Evolutionary conservation across 139 green algal genomes (phyloP).

Genomic region (Picochlorum sp.): DNA sequence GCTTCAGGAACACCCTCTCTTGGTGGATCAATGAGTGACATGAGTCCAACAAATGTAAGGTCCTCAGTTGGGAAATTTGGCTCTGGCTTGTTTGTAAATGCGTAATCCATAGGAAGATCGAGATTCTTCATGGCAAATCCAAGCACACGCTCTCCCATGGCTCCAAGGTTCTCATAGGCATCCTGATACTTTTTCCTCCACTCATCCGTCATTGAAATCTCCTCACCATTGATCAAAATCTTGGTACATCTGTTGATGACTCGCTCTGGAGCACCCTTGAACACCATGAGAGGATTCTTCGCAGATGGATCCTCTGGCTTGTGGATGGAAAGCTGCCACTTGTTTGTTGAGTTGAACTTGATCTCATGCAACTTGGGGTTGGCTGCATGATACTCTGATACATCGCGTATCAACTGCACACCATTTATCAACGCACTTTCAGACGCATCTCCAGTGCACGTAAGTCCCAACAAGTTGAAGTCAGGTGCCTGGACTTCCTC

Average conservation of each 20-base stretch:
- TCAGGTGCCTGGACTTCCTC: constrained; percentile 38
- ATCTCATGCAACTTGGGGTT: constrained; percentile 78
- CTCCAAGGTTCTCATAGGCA: constrained; percentile 54
- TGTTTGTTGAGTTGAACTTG: constrained; percentile 83
- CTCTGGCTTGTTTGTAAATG: constrained; percentile 51
- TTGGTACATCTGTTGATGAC: constrained; percentile 78
- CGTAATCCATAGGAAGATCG: constrained; percentile 31
- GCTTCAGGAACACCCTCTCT: constrained; percentile 59
- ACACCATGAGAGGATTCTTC: constrained; percentile 53
- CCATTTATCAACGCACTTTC: constrained; percentile 67
- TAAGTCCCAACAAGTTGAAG: constrained; percentile 62
- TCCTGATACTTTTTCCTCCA: constrained; percentile 22
- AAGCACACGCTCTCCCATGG: constrained; percentile 63
- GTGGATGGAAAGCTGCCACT: constrained; percentile 72
- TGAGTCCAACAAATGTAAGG: constrained; percentile 69
- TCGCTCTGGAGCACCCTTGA: constrained; percentile 93
- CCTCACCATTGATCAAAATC: constrained; percentile 62
- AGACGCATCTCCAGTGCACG: constrained; percentile 57
- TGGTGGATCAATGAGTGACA: constrained; percentile 78
- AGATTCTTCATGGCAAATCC: constrained; percentile 58
- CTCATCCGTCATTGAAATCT: constrained; percentile 31
- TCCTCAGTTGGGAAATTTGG: constrained; percentile 54
- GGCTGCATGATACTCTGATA: constrained; percentile 34
- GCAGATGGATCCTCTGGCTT: constrained; percentile 26
- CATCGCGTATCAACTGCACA: constrained; percentile 51